phyloP scores from a whole-genome alignment of 148 eudicot species.

The Spergularia bocconei region DNA sequence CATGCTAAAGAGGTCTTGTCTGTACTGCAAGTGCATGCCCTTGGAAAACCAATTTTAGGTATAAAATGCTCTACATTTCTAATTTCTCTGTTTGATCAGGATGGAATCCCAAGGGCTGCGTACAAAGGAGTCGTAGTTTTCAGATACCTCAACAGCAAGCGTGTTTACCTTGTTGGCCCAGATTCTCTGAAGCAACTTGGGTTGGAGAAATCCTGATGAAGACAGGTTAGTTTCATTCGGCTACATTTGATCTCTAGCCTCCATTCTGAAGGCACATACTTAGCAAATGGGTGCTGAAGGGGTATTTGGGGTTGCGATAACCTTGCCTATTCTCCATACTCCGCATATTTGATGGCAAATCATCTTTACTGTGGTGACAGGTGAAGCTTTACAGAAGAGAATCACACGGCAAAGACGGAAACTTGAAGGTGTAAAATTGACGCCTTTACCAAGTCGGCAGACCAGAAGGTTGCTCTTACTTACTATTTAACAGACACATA shows the following conservation, averaged over 20 bases:
- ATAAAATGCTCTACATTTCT: neutral
- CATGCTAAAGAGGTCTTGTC: neutral
- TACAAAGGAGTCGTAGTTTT: conserved; percentile 91
- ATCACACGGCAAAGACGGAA: neutral
- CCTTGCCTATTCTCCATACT: neutral
- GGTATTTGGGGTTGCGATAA: neutral
- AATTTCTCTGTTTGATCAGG: conserved; percentile 43
- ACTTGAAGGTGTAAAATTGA: conserved; percentile 1
- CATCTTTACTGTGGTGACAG: neutral
- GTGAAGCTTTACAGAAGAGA: neutral
- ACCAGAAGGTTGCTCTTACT: conserved; percentile 1
- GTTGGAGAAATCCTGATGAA: conserved; percentile 29
- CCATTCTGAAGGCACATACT: neutral
- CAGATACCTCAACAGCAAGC: conserved; percentile 56
- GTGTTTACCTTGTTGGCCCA: conserved; percentile 84
- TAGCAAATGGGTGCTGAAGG: neutral
- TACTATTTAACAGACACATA: neutral
- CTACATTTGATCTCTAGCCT: neutral
- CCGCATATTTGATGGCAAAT: neutral
- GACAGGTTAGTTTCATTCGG: conserved; percentile 28
- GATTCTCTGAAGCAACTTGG: conserved; percentile 67
- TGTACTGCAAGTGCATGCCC: neutral
- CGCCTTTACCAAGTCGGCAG: conserved; percentile 1
- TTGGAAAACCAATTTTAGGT: neutral
- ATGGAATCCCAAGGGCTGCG: conserved; percentile 90